Conservation (phyloP, 2,329 filamentous ascomycete genomes). For the Arthrobotrys sinensis region DNA sequence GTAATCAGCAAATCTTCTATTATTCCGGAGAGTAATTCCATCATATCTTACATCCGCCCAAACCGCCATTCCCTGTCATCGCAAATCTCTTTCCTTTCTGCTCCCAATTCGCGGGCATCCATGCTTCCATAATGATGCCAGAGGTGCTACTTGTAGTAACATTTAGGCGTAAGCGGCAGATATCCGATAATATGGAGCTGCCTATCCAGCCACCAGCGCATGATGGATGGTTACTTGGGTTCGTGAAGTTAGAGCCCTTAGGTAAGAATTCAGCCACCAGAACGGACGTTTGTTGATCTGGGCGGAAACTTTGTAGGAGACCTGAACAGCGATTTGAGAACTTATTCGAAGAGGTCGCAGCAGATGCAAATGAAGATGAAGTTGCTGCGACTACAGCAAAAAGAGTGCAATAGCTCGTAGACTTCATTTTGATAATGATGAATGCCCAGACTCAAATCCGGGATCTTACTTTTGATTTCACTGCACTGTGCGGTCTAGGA, state of each 20-base stretch:
- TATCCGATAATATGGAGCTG: constrained; percentile 22
- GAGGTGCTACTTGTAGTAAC: constrained; percentile 46
- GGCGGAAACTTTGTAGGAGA: constrained; percentile 35
- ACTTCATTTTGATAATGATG: constrained; percentile 18
- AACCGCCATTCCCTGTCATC: constrained; percentile 43
- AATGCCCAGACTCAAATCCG: not conserved
- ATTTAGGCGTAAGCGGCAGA: constrained; percentile 44
- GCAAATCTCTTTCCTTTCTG: constrained; percentile 44
- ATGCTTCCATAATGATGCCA: constrained; percentile 40
- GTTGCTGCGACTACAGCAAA: not conserved
- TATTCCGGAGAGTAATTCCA: not conserved
- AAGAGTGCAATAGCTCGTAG: not conserved
- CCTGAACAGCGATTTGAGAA: constrained; percentile 35
- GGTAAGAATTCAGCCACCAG: constrained; percentile 25
- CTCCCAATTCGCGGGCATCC: constrained; percentile 53
- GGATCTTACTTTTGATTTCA: not conserved
- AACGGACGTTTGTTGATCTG: constrained; percentile 31
- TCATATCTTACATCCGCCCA: constrained; percentile 36
- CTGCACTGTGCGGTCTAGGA: no score
- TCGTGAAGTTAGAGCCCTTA: constrained; percentile 39
- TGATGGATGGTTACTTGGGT: constrained; percentile 26
- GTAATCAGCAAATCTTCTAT: no score
- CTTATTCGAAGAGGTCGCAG: not conserved
- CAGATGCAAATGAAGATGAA: constrained; percentile 12
- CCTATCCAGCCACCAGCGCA: not conserved